Evolutionary conservation across 192 early-diverging fungal species (phyloP).

Genomic region (Coemansia sp.): DNA sequence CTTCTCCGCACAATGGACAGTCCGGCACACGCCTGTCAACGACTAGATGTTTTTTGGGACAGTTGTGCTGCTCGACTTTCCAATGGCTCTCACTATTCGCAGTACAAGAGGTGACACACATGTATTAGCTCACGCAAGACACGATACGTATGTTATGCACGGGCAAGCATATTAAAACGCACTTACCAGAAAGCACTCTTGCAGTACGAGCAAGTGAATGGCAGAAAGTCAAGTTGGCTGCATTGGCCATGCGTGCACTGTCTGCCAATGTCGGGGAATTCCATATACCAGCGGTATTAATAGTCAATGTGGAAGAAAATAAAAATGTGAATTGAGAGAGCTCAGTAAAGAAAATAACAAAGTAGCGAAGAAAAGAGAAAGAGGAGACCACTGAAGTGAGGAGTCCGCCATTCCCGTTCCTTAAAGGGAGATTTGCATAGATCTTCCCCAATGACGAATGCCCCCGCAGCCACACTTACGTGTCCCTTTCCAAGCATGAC

Average conservation of each 20-base stretch:
- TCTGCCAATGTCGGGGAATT: conserved; percentile 69
- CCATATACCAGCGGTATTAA: conserved; percentile 53
- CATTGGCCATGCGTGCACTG: conserved; percentile 66
- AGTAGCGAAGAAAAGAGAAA: background rate
- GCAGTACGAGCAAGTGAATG: conserved; percentile 56
- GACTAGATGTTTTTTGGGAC: conserved; percentile 59
- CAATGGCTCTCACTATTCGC: conserved; percentile 67
- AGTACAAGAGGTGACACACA: background rate
- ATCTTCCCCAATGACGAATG: background rate
- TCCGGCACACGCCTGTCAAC: conserved; percentile 68
- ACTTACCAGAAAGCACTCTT: conserved; percentile 56
- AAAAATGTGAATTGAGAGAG: conserved; percentile 4
- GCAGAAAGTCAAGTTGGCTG: conserved; percentile 62
- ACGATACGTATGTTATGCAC: background rate
- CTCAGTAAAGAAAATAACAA: background rate
- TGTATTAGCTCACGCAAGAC: background rate
- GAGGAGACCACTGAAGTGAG: conserved; percentile 4
- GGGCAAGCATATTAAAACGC: background rate
- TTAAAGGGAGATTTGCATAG: background rate
- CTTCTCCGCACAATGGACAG: conserved; percentile 75
- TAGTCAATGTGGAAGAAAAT: background rate
- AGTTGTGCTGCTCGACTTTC: conserved; percentile 65
- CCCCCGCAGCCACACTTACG: conserved; percentile 3
- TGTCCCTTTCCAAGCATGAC: background rate
- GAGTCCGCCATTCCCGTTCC: background rate